Evolutionary conservation across 768 basidiomycete species (phyloP).

Genomic region (Phaeotremella fagi): DNA sequence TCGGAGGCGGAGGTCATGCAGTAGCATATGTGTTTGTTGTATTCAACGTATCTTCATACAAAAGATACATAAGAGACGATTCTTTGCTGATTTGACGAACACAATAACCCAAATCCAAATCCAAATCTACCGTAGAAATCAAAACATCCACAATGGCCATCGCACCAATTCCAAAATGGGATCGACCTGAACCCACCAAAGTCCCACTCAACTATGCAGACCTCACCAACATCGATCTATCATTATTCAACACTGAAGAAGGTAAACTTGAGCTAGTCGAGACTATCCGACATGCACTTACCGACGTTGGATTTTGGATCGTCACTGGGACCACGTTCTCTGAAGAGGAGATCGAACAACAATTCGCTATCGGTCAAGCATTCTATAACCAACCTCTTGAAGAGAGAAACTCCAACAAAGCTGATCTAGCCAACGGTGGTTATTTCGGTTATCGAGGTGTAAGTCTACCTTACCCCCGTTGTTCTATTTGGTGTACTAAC

Average conservation of each 20-base stretch:
- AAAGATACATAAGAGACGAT: too few relatives aligned
- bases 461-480: neutral
- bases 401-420: conserved; percentile 46
- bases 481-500: neutral
- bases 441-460: conserved; percentile 51
- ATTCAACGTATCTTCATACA: too few relatives aligned
- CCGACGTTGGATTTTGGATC: conserved; percentile 24
- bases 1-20: too few relatives aligned
- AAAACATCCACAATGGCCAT: conserved; percentile 25
- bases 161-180: conserved; percentile 19
- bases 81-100: too few relatives aligned
- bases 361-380: conserved; percentile 49
- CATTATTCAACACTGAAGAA: conserved; percentile 20
- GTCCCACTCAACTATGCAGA: conserved; percentile 48
- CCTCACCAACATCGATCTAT: conserved; percentile 29
- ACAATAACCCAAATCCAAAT: too few relatives aligned
- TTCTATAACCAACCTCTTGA: conserved; percentile 50
- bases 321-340: conserved; percentile 50
- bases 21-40: too few relatives aligned
- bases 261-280: conserved; percentile 32
- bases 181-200: conserved; percentile 28
- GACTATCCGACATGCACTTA: conserved; percentile 20
- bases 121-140: too few relatives aligned
- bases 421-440: conserved; percentile 48
- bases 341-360: conserved; percentile 49